Evolutionary conservation across 371 early-diverging fungal species (phyloP), one percentile per base, ranked within the genome.

Genomic region (Encephalitozoon intestinalis): DNA sequence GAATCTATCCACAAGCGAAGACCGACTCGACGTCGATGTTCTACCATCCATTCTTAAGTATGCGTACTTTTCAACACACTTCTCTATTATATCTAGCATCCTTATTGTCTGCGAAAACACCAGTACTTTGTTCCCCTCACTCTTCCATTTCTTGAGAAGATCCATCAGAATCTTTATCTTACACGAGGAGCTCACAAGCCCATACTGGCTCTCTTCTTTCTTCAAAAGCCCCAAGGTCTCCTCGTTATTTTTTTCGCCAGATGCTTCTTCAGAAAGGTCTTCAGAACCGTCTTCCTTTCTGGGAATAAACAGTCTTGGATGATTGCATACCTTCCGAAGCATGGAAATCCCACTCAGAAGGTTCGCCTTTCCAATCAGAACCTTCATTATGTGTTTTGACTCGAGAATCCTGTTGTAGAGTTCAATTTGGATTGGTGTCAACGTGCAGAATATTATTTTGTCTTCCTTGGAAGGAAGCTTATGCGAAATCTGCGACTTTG

Each of bases 261-360:
- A 26, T 30, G 46, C 1, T 2, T 23, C 34, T 4, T n/a, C 51
- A 40, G 40, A 77, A 76, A 67, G 73, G 25, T 12, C 18, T n/a
- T 34, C 44, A 39, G 37, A 28, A 3, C 5, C 28, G 7, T 15
- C 28, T 6, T 0, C 5, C 18, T 15, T 37, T n/a, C 28, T 12
- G 2, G 58, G 4, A 58, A 58, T 34, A 21, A 58, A 43, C 3
- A 85, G 70, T 21, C 92, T 93, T 0, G 94, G 94, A 78, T 96
- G 96, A 82, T 96, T 95, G 81, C 95, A 94, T 31, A 96, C 92
- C 84, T 97, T 96, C 74, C 97, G 87, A 6, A 95, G 88, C 53
- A 90, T 87, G 76, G 93, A 94, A 49, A 98, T 94, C 2, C 94
- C 95, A 73, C 81, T 89, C 23, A 96, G 84, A 3, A 91, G 90